A percentile compares a stretch with the other conserved stretches of the same genome.
phyloP scores from a whole-genome alignment of 2,329 filamentous ascomycete genomes.

The Verticillium nonalfalfae region DNA sequence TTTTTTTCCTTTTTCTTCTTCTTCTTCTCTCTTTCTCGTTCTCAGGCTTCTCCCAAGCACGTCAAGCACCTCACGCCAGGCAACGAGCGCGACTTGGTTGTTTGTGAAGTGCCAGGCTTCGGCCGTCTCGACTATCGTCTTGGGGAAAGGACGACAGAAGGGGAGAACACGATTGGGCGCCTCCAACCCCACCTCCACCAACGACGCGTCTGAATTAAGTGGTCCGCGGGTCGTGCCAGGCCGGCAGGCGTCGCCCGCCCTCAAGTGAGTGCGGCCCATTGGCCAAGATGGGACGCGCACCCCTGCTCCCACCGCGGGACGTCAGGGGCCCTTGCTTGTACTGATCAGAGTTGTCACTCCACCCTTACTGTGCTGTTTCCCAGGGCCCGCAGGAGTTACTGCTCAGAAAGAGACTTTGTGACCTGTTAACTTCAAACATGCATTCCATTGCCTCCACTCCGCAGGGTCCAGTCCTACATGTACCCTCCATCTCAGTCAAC shows the following conservation, averaged over 20 bases:
- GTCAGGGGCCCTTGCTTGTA: neutral
- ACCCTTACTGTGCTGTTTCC: neutral
- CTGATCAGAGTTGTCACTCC: neutral
- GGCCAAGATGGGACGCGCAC: neutral
- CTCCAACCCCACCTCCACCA: neutral
- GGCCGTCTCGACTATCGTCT: neutral
- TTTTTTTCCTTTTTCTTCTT: neutral
- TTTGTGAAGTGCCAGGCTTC: neutral
- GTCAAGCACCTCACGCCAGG: neutral
- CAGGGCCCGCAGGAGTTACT: neutral
- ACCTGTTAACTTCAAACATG: constrained; percentile 1
- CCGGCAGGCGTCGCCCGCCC: neutral
- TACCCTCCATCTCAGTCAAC: neutral
- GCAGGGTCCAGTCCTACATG: neutral
- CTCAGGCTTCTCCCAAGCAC: neutral
- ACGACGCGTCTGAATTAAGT: constrained; percentile 3
- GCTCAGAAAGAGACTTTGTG: neutral
- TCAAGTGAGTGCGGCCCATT: neutral
- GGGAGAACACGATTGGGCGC: neutral
- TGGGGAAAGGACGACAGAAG: neutral
- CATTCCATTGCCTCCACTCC: neutral
- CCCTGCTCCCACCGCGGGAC: neutral
- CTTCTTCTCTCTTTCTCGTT: neutral
- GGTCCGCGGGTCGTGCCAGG: constrained; percentile 2
- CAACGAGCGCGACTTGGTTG: neutral